Evolutionary conservation across 345 rosid species (phyloP).

Genomic region (Corchorus olitorius): DNA sequence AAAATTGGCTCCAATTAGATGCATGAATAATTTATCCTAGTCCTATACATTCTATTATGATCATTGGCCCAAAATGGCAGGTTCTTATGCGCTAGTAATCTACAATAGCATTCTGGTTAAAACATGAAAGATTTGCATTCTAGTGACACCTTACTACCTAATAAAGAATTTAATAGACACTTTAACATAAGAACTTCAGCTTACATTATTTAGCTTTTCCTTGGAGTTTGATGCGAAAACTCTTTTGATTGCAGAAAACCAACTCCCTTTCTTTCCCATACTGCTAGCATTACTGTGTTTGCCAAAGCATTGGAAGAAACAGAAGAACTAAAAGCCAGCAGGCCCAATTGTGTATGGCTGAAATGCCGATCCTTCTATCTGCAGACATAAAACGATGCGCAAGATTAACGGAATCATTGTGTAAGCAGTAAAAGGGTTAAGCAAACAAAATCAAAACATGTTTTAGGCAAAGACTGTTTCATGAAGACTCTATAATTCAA

Average conservation of each 20-base stretch:
- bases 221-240: slow-evolving; percentile 66
- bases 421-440: background rate
- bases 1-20: background rate
- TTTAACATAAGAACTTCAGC: slow-evolving; percentile 12
- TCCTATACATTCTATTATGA: background rate
- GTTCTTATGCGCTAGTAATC: no score
- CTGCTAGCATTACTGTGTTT: slow-evolving; percentile 59
- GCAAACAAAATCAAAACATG: background rate
- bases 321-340: slow-evolving; percentile 24
- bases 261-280: slow-evolving; percentile 95
- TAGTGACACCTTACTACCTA: background rate
- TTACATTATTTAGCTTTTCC: slow-evolving; percentile 74
- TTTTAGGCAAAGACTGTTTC: background rate
- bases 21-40: background rate
- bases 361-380: slow-evolving; percentile 1
- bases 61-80: no score
- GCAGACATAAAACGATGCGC: background rate
- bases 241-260: slow-evolving; percentile 95
- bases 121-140: background rate
- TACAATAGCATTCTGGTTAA: background rate
- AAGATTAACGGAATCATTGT: background rate
- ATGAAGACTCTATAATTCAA: background rate
- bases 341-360: slow-evolving; percentile 4
- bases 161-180: no score
- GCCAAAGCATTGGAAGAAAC: slow-evolving; percentile 35